Percentiles rank a stretch among this genome's conserved stretches.
Evolutionary conservation across 129 eudicot species (phyloP).

Genomic region (Lonicera japonica): DNA sequence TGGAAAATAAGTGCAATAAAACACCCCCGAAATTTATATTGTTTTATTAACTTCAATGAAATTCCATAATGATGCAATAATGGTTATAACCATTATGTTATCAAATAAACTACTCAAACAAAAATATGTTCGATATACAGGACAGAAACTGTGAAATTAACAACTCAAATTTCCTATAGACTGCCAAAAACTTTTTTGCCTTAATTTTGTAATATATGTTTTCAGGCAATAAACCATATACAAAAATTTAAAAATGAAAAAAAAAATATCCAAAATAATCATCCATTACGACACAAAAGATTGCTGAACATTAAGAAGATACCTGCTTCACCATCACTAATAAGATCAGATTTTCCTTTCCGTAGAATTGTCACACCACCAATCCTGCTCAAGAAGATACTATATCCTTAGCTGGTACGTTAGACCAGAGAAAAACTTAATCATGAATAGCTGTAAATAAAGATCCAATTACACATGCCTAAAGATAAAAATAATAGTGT

Average conservation of each 20-base stretch:
- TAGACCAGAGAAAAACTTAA: neutral
- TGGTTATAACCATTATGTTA: neutral
- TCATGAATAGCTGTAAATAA: neutral
- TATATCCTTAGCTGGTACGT: conserved; percentile 1
- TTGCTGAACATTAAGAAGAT: neutral
- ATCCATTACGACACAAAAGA: neutral
- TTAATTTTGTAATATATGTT: neutral
- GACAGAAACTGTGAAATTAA: neutral
- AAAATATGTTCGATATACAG: neutral
- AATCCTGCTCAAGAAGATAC: conserved; percentile 44
- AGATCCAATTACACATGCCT: neutral
- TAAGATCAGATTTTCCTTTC: conserved; percentile 78
- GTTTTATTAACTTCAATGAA: neutral
- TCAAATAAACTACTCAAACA: no score
- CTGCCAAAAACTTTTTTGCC: neutral
- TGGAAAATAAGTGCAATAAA: no score
- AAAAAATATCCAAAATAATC: neutral
- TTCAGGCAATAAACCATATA: neutral
- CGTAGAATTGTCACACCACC: conserved; percentile 85
- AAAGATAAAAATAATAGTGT: neutral
- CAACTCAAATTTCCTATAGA: neutral
- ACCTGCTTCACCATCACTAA: conserved; percentile 85
- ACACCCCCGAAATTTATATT: no score
- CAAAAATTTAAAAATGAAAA: neutral
- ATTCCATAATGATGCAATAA: neutral